Base-by-base conservation (phyloP, 306 rosid genomes). In the Gynostemma pentaphyllum region DNA sequence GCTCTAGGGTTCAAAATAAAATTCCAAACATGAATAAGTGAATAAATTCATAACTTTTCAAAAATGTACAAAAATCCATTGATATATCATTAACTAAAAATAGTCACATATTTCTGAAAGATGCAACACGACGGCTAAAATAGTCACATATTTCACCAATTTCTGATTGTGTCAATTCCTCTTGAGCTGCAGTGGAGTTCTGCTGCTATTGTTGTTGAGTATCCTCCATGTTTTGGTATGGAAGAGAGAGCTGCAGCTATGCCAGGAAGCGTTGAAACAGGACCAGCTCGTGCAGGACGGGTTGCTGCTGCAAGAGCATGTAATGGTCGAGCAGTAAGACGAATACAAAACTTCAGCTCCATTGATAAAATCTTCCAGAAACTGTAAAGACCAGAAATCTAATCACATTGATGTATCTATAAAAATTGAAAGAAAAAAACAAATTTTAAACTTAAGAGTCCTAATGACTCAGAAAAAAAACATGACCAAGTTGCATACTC, bases 341-440 rank as follows among this genome's bases (percentile, higher is more conserved):
- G 97, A 80, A 94, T 94, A 78, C 99, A 94, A 71, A 71, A 94
- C 97, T 81, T 94, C 99, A 73, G 87, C 95, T 78, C 99, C 99
- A 57, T 94, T 94, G 71, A 94, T 88, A 68, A 94, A 94, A 70
- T 94, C 99, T 83, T 94, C 99, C 70, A 94, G 78, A 75, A 94
- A 88, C 99, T 94, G 97, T 27, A 47, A 34, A 80, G 7, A 56
- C 53, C 41, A 75, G 39, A 64, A 75, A 71, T 61, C 65, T 45
- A 46, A 4, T 5, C 45, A 27, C 18, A 1, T 46, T 2, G 46
- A 64, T 39, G 13, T 45, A 32, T 18, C 45, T 45, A 16, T 27
- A 19, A 18, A 37, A 45, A 29, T 34, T 15, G 19, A 27, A 34
- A 37, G 27, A 16, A 23, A 14, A 29, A 5, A 19, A 34, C 22